Base-by-base conservation (phyloP, 1,284 basidiomycete species). In the Microbotryum intermedium region DNA sequence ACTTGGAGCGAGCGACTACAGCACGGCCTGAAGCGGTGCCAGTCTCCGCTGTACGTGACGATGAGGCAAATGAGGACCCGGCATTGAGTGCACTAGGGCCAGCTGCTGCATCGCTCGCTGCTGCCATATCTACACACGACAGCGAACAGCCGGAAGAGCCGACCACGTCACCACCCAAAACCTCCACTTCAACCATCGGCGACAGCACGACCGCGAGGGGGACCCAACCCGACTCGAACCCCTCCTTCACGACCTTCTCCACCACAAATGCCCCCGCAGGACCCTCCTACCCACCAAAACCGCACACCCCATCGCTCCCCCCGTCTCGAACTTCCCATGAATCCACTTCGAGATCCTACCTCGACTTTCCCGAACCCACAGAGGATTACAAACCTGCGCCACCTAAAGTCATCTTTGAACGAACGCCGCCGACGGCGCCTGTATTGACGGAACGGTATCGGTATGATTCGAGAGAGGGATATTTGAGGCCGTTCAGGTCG, bases 361-460 rank as follows among this genome's bases (percentile, higher is more conserved):
- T 67, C 11, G 49, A 65, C 46, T 67, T 67, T 21, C 59, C 66
- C 21, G 58, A 62, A 8, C 66, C 66, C n/a, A 53, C 57, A 2
- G 57, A 60, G 21, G 58, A 59, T 30, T 65, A 59, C 44, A 59
- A 64, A 34, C 53, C 59, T 2, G 23, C 44, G 5, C 21, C 39
- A 20, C 57, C 46, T 18, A 50, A 18, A 5, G 25, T 62, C 3
- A 53, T 56, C 16, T 55, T 62, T 26, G 57, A 61, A 46, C n/a
- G 61, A n/a, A 52, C 60, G 18, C 69, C 69, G 29, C 62, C 68
- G 20, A 61, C 62, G 30, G 62, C 57, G 8, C 81, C 84, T 0
- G 71, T 81, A 1, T 70, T 87, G 47, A 75, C 77, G 6, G 81
- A 81, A 25, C 80, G 80, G 54, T 77, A 82, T 68, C 75, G 84